These are phyloP conservation scores for Cercospora citrullina DNA, from an alignment of 2,329 filamentous ascomycete genomes.

Conservation along the genomic window DNA sequence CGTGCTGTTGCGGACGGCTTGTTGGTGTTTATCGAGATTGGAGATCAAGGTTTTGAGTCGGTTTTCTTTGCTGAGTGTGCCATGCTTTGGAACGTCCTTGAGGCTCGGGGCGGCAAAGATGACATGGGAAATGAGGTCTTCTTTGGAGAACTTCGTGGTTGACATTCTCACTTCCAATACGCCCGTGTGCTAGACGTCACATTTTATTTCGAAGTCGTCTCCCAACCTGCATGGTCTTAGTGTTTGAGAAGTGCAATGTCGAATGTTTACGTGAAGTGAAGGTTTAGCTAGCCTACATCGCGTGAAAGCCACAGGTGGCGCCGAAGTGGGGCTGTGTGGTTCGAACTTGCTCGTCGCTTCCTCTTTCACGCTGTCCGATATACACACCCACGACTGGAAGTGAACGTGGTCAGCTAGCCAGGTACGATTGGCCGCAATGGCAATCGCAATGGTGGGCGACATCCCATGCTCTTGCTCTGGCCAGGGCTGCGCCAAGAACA, in stretches of 20 bases:
- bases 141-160: neutral
- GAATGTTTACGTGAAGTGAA: neutral
- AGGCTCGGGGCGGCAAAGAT: slow-evolving; percentile 24
- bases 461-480: too few species aligned
- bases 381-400: neutral
- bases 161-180: neutral
- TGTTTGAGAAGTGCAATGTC: neutral
- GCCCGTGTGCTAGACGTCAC: neutral
- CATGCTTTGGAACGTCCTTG: slow-evolving; percentile 17
- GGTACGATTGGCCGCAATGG: neutral
- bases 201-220: neutral
- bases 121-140: slow-evolving; percentile 23
- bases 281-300: neutral
- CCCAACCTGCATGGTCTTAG: neutral
- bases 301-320: neutral
- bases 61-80: slow-evolving; percentile 21
- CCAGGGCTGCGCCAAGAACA: neutral
- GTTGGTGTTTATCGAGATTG: slow-evolving; percentile 30
- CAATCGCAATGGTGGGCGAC: neutral
- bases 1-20: slow-evolving; percentile 20
- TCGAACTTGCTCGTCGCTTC: neutral
- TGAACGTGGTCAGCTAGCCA: neutral
- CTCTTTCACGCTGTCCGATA: neutral
- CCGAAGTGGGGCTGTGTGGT: neutral
- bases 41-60: slow-evolving; percentile 28